Evolutionary conservation across 2,329 filamentous ascomycete genomes (phyloP).

Genomic region (Nemania abortiva): DNA sequence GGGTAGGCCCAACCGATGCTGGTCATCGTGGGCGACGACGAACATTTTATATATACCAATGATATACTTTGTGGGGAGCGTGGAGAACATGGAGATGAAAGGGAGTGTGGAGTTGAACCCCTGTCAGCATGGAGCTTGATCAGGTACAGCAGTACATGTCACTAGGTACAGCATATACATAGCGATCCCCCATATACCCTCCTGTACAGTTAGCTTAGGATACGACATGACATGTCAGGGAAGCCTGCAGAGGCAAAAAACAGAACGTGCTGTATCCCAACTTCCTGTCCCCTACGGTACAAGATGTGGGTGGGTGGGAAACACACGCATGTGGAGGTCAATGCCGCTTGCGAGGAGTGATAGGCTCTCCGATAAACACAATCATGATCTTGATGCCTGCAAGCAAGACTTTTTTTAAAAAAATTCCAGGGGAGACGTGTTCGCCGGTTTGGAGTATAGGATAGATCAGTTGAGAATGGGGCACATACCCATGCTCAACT

Average conservation of each 20-base stretch:
- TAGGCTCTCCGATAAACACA: slow-evolving; percentile 42
- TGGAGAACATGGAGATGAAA: slow-evolving; percentile 53
- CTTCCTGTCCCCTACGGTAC: slow-evolving; percentile 27
- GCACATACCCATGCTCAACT: slow-evolving; percentile 39
- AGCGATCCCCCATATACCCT: slow-evolving; percentile 44
- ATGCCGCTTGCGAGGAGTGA: slow-evolving; percentile 44
- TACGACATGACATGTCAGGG: slow-evolving; percentile 45
- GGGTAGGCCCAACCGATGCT: slow-evolving; percentile 46
- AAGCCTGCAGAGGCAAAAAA: slow-evolving; percentile 41
- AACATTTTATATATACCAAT: slow-evolving; percentile 57
- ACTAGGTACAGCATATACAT: slow-evolving; percentile 44
- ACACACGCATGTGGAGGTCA: slow-evolving; percentile 47
- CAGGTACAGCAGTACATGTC: slow-evolving; percentile 48
- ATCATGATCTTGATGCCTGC: slow-evolving; percentile 38
- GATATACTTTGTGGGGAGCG: slow-evolving; percentile 50
- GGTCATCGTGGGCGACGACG: slow-evolving; percentile 53
- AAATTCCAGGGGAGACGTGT: slow-evolving; percentile 40
- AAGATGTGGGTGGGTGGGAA: slow-evolving; percentile 44
- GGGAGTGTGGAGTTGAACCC: slow-evolving; percentile 49
- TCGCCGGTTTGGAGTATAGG: slow-evolving; percentile 45
- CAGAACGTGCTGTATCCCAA: slow-evolving; percentile 47
- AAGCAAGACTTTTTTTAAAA: slow-evolving; percentile 38
- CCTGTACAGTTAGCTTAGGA: slow-evolving; percentile 41
- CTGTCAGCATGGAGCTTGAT: slow-evolving; percentile 43
- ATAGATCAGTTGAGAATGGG: slow-evolving; percentile 43